Base-by-base conservation (phyloP, 208 protist species). In the Trypanosoma theileri region DNA sequence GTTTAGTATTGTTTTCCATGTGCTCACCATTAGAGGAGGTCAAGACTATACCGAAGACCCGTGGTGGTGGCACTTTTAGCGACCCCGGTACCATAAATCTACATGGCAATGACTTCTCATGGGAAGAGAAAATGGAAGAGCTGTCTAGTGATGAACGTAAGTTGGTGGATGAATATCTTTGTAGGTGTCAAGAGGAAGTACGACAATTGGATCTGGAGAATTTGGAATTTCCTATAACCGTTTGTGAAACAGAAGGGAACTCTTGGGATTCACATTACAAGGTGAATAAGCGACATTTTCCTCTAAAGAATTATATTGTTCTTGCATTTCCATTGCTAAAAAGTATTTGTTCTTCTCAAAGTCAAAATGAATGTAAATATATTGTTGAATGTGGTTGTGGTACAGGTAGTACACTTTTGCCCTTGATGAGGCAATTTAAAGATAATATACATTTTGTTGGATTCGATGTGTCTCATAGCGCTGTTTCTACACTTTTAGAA, bases 251-350 rank as follows among this genome's bases (percentile, higher is more conserved):
- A n/a, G 67, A 62, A 7, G 21, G 41, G 8, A 69, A 69, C 45
- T 75, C 76, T 4, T 92, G 86, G 84, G 81, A 89, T 52, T 45
- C 45, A 0, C 86, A 89, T 55, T 92, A 84, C 53, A 56, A 53
- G 11, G 24, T 69, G 13, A 88, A 82, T 12, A 80, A 80, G 55
- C 75, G 86, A 28, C 84, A 91, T 21, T 93, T 91, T 73, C 87
- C 87, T 17, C 50, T 93, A 21, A 93, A 93, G 64, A 93, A 93
- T 74, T 90, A 91, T 56, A 87, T 90, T 66, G 62, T 85, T 56
- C 82, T 87, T 31, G 86, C 86, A 2, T 92, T 92, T 73, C 86
- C 86, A 4, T 13, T 83, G 12, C 48, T 92, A 13, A 80, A 75
- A 14, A 63, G 41, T n/a, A 70, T 81, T 44, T 59, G 86, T 44